Base-by-base conservation (phyloP, 129 eudicot species). In the Tanacetum coccineum region DNA sequence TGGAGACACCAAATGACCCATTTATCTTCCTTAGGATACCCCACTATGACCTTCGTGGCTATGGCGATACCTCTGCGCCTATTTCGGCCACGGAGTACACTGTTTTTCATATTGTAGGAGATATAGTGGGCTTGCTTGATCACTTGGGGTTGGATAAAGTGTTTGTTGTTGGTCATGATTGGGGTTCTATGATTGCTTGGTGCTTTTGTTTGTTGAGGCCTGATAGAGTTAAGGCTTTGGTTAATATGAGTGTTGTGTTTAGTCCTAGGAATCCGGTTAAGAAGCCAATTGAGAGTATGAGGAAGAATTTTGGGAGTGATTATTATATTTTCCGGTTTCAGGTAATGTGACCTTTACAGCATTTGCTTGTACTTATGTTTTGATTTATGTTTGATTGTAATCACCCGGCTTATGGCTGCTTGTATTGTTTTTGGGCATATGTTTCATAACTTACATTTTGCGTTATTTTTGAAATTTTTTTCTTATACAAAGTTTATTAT, bases 1-100 rank as follows among this genome's bases (percentile, higher is more conserved):
- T 69, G 74, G 74, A 64, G 74, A 13, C 74, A 58, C 63, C 63
- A 58, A 39, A 58, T 58, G 63, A 32, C 13, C 17, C 39, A 58
- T 58, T n/a, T 58, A 26, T 58, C 63, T 0, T 58, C 63, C 1
- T 26, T 58, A 58, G 63, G 63, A 20, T 58, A 58, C 63, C 63
- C 8, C 14, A 58, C 63, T 3, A 58, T 58, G 63, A 58, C n/a
- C 63, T 58, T 25, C 36, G 63, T 3, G 63, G 42, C 7, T 58
- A 58, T 26, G 63, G 63, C 30, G 63, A 26, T 39, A 12, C 63
- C 9, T 32, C 13, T 17, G 42, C 44, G 1, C 63, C 63, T 11
- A 1, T 13, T 13, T 58, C 44, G 0, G 39, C 63, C 0, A 20
- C 19, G 13, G 40, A 58, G 30, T 58, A 58, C 44, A 58, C 63